Conservation (phyloP, 2,329 filamentous ascomycete species). For the Phaeophleospora eucalypticola region DNA sequence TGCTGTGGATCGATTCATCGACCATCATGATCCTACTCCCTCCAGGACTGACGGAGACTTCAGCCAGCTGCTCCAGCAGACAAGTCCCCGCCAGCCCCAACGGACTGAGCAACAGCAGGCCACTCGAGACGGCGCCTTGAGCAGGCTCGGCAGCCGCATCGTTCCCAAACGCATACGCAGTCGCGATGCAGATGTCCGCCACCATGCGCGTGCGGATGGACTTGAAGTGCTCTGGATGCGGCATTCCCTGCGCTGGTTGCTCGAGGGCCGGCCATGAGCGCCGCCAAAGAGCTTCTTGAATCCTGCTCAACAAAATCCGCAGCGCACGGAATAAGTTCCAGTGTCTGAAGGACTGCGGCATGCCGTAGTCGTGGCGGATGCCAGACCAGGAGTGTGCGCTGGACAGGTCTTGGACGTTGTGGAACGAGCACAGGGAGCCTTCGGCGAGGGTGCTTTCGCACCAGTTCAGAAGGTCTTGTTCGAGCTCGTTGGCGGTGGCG, state of each 20-base stretch:
- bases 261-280: slow-evolving; percentile 14
- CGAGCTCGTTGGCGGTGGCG: slow-evolving; percentile 6
- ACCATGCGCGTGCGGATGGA: slow-evolving; percentile 9
- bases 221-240: slow-evolving; percentile 10
- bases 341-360: slow-evolving; percentile 5
- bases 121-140: slow-evolving; percentile 7
- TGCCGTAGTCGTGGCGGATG: slow-evolving; percentile 11
- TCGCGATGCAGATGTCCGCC: slow-evolving; percentile 15
- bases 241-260: background rate
- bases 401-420: slow-evolving; percentile 5
- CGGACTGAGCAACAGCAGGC: slow-evolving; percentile 8
- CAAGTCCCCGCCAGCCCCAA: slow-evolving; percentile 14
- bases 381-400: slow-evolving; percentile 11
- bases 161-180: slow-evolving; percentile 10
- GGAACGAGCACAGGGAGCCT: slow-evolving; percentile 10
- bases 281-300: slow-evolving; percentile 16
- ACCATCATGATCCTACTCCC: slow-evolving; percentile 12
- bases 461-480: slow-evolving; percentile 16
- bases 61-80: slow-evolving; percentile 13
- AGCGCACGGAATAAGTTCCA: slow-evolving; percentile 18
- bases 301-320: slow-evolving; percentile 14
- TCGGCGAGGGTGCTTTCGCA: slow-evolving; percentile 5
- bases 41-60: slow-evolving; percentile 8
- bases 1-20: slow-evolving; percentile 8
- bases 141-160: slow-evolving; percentile 4